Percentiles rank a stretch among this genome's conserved stretches.
Evolutionary conservation across 129 eudicot species (phyloP).

Genomic region (Deinandra increscens): DNA sequence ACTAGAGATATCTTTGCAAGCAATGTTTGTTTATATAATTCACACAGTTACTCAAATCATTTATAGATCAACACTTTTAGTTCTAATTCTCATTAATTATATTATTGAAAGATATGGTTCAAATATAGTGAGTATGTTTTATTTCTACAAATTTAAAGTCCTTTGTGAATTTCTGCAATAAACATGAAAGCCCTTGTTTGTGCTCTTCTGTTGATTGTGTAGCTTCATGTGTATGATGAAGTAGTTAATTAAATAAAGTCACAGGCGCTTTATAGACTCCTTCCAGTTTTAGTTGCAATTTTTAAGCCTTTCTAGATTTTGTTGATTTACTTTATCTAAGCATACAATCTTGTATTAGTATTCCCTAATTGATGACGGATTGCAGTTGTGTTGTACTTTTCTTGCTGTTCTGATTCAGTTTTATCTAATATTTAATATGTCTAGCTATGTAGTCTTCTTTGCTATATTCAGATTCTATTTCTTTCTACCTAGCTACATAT

Average conservation of each 20-base stretch:
- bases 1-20: no score
- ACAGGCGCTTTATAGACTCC: neutral
- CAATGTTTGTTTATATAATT: no score
- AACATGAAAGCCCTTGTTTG: neutral
- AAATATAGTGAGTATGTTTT: neutral
- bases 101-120: neutral
- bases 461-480: neutral
- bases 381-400: slow-evolving; percentile 5
- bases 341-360: neutral
- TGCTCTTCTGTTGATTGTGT: neutral
- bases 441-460: neutral
- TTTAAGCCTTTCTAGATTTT: slow-evolving; percentile 8
- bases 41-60: neutral
- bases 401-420: neutral
- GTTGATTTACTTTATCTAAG: neutral
- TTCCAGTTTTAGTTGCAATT: neutral
- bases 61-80: neutral
- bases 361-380: neutral
- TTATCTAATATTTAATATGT: neutral
- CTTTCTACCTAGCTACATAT: no score
- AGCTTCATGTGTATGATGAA: neutral
- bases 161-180: neutral
- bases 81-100: neutral
- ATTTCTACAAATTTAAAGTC: neutral
- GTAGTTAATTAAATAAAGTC: neutral